Conservation (phyloP, 78 protist genomes). For the Dictyostelium capitatum region DNA sequence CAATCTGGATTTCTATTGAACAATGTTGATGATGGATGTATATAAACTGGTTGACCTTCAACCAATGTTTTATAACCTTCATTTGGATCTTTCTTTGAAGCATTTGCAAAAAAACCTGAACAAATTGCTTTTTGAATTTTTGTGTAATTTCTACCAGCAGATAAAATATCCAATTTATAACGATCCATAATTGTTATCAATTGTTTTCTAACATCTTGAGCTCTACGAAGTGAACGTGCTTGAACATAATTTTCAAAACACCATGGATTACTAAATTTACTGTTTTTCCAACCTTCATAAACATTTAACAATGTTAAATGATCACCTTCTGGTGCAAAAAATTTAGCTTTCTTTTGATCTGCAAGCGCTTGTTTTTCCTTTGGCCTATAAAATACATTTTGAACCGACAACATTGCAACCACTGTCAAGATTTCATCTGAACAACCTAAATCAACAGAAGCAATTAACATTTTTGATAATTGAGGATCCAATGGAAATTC, state of each 20-base stretch:
- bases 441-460: slow-evolving; percentile 97
- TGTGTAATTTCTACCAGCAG: slow-evolving; percentile 91
- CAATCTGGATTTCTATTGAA: slow-evolving; percentile 96
- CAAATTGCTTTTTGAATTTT: slow-evolving; percentile 92
- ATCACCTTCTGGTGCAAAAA: slow-evolving; percentile 98
- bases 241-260: slow-evolving; percentile 98
- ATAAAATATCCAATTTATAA: slow-evolving; percentile 86
- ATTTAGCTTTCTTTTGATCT: slow-evolving; percentile 95
- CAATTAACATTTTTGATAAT: slow-evolving; percentile 95
- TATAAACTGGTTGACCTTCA: slow-evolving; percentile 94
- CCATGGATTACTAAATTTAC: slow-evolving; percentile 94
- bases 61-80: slow-evolving; percentile 97
- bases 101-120: slow-evolving; percentile 97
- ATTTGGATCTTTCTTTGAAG: slow-evolving; percentile 98
- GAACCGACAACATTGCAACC: slow-evolving; percentile 97
- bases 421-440: slow-evolving; percentile 97
- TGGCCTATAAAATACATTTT: slow-evolving; percentile 97
- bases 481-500: slow-evolving; percentile 99
- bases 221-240: slow-evolving; percentile 93
- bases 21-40: slow-evolving; percentile 98
- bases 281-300: slow-evolving; percentile 96
- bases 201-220: slow-evolving; percentile 98
- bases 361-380: slow-evolving; percentile 98
- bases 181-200: slow-evolving; percentile 97
- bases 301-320: slow-evolving; percentile 97